These are phyloP conservation scores for Penicillium manginii DNA, from an alignment of 495 filamentous ascomycete genomes.

Conservation along the genomic window DNA sequence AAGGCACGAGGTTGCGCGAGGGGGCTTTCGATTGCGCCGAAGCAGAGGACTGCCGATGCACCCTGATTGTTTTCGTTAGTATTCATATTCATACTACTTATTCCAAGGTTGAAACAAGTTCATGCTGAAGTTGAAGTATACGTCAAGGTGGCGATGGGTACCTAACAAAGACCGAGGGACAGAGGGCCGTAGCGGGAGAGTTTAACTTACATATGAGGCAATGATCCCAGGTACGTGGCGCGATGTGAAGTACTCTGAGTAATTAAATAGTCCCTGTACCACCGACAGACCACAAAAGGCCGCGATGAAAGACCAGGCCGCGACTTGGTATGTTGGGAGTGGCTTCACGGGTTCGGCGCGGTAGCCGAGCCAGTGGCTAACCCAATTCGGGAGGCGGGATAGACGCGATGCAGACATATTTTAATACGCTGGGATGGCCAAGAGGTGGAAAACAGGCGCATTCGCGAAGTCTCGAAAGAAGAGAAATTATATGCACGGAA, in stretches of 20 bases:
- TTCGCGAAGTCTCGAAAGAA: not conserved
- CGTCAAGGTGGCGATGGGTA: not conserved
- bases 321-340: conserved; percentile 26
- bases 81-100: too few relatives aligned
- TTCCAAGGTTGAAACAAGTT: too few relatives aligned
- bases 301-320: conserved; percentile 39
- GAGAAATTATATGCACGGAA: conserved; percentile 3
- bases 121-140: not conserved
- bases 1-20: conserved; percentile 76
- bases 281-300: conserved; percentile 41
- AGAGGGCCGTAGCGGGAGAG: not conserved
- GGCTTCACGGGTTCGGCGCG: conserved; percentile 31
- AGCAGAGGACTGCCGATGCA: conserved; percentile 71
- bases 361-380: conserved; percentile 46
- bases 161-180: not conserved
- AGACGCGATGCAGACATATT: conserved; percentile 30
- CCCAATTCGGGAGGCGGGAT: conserved; percentile 35
- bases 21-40: conserved; percentile 68
- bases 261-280: conserved; percentile 38
- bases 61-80: conserved; percentile 50
- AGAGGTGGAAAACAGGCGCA: not conserved
- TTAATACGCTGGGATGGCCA: not conserved
- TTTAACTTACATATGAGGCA: conserved; percentile 37
- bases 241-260: conserved; percentile 34
- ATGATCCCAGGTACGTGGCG: conserved; percentile 39